A percentile compares a stretch with the other conserved stretches of the same genome.
phyloP scores from a whole-genome alignment of 78 protist species.

The Polysphondylium violaceum region DNA sequence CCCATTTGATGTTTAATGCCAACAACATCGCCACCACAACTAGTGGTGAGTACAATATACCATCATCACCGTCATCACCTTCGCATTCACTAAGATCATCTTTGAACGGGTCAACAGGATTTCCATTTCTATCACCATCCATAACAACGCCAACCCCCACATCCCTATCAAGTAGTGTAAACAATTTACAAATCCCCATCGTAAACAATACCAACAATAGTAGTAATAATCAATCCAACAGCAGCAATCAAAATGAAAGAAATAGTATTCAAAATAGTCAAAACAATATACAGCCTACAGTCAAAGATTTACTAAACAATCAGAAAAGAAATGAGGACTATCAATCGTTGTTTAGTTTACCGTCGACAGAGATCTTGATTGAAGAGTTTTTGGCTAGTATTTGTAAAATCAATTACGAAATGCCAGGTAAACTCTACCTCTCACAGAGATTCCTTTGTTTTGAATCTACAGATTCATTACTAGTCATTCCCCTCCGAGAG shows the following conservation, averaged over 20 bases:
- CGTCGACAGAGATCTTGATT: conserved; percentile 24
- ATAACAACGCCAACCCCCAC: not conserved
- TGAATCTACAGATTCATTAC: conserved; percentile 32
- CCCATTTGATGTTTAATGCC: not conserved
- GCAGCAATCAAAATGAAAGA: not conserved
- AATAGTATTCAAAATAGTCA: not conserved
- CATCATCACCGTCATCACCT: no score
- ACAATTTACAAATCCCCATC: not conserved
- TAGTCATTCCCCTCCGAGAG: conserved; percentile 40
- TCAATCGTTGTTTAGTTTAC: conserved; percentile 38
- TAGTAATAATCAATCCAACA: not conserved
- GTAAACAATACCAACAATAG: not conserved
- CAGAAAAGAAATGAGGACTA: conserved; percentile 62
- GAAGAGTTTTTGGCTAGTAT: conserved; percentile 44
- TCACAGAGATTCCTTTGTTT: conserved; percentile 54
- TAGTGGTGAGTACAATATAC: not conserved
- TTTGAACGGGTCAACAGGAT: not conserved
- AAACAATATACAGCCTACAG: no score
- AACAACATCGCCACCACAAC: not conserved
- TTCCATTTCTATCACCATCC: not conserved
- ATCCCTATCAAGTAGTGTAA: not conserved
- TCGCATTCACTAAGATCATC: conserved; percentile 9
- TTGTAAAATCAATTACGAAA: not conserved
- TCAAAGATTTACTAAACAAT: conserved; percentile 41
- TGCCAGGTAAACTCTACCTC: conserved; percentile 40